These are phyloP conservation scores for Agaricus blazei DNA, from an alignment of 768 basidiomycete species.

Conservation along the genomic window DNA sequence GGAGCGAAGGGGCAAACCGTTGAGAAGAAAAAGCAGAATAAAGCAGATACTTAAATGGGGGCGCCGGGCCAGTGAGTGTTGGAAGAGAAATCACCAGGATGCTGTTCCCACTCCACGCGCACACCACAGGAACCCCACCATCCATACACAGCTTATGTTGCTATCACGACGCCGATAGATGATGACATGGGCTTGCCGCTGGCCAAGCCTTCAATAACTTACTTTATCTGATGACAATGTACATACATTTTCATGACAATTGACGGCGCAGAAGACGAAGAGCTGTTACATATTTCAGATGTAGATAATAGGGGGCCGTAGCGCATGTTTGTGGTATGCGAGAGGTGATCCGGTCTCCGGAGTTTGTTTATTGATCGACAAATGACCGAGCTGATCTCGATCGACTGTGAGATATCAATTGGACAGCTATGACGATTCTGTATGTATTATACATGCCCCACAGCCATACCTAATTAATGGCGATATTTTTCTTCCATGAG, in stretches of 20 bases:
- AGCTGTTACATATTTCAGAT: too few relatives aligned
- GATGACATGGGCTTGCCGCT: too few relatives aligned
- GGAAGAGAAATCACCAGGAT: conserved; percentile 1
- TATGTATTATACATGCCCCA: not conserved
- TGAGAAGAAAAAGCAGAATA: not conserved
- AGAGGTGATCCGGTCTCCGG: not conserved
- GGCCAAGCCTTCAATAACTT: too few relatives aligned
- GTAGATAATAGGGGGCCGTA: too few relatives aligned
- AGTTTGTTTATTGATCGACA: not conserved
- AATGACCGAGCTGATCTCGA: not conserved
- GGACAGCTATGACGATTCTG: not conserved
- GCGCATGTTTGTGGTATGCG: not conserved
- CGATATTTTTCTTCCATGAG: conserved; percentile 76
- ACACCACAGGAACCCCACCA: not conserved
- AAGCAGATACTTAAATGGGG: too few relatives aligned
- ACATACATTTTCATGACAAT: too few relatives aligned
- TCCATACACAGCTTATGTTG: conserved; percentile 10
- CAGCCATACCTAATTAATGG: conserved; percentile 23
- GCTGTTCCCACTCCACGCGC: conserved; percentile 16
- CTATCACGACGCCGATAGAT: conserved; percentile 16
- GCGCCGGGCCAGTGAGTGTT: not conserved
- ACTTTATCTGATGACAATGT: too few relatives aligned
- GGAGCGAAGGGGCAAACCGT: conserved; percentile 6
- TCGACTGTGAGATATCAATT: not conserved
- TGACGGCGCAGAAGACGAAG: too few relatives aligned